Base-by-base conservation (phyloP, 345 rosid genomes). In the Citrus cavaleriei region DNA sequence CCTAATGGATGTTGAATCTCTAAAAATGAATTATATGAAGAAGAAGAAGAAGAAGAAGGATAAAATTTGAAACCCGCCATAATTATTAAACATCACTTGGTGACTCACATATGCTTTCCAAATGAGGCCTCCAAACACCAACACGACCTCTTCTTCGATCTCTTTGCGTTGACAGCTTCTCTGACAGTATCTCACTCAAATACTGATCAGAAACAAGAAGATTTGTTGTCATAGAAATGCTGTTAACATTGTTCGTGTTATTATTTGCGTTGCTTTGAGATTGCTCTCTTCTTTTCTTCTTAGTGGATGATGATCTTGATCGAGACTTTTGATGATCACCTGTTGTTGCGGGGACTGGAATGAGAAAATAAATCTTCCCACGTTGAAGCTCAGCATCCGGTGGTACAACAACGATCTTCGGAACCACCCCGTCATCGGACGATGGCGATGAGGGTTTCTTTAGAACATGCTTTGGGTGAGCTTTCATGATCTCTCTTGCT, bases 71-170 rank as follows among this genome's bases (percentile, higher is more conserved):
- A 27, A 12, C 35, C 32, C 18, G 80, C 2, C 67, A 78, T 13
- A 46, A 12, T 46, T 13, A 46, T 77, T 73, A 89, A 40, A 68
- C 82, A 78, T 88, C 93, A 73, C 10, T 78, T 62, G 86, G 83
- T 0, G 85, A 72, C 82, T 93, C 97, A 27, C 88, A 87, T 72
- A 94, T 95, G 86, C 98, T 92, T 82, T 93, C 97, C 74, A 96
- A 88, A 79, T 91, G 98, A 62, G 99, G 99, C 70, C 98, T 89
- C 99, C 99, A 96, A 14, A 94, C 94, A 8, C 92, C 94, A 65
- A 88, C 93, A 6, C 99, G 91, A 8, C 99, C 99, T 79, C 93
- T 87, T 69, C 98, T 84, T 68, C 94, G 90, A 82, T 94, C 98
- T 77, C 90, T 90, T 72, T 92, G 94, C 16, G 91, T 84, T 14